Conservation (phyloP, 768 basidiomycete species). For the Tricholomella constricta region DNA sequence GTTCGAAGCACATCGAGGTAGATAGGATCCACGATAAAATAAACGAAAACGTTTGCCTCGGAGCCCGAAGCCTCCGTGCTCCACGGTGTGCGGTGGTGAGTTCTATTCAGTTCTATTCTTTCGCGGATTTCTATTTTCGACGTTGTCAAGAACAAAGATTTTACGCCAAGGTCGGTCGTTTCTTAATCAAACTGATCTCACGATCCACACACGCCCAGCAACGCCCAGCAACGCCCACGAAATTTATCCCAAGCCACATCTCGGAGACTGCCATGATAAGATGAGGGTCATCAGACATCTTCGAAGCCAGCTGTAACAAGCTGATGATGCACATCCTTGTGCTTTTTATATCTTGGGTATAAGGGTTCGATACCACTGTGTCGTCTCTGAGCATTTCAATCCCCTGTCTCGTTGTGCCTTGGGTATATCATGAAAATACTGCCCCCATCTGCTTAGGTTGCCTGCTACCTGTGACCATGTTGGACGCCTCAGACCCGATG, state of each 20-base stretch:
- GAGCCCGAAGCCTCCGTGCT: constrained; percentile 3
- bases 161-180: neutral
- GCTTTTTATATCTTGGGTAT: no score
- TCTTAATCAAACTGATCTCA: no score
- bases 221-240: no score
- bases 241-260: no score
- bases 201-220: no score
- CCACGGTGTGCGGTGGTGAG: no score
- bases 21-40: neutral
- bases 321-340: no score
- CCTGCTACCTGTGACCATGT: neutral
- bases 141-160: neutral
- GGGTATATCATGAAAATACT: neutral
- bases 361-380: neutral
- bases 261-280: neutral
- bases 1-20: constrained; percentile 75
- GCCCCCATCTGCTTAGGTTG: neutral
- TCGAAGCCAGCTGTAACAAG: neutral
- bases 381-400: neutral
- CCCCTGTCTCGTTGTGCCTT: neutral
- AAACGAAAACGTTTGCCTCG: neutral
- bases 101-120: no score
- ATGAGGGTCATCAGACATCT: constrained; percentile 1
- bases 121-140: no score
- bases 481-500: constrained; percentile 7